Conservation (phyloP, 2,329 filamentous ascomycete species). For the Trichophaea hybrida region DNA sequence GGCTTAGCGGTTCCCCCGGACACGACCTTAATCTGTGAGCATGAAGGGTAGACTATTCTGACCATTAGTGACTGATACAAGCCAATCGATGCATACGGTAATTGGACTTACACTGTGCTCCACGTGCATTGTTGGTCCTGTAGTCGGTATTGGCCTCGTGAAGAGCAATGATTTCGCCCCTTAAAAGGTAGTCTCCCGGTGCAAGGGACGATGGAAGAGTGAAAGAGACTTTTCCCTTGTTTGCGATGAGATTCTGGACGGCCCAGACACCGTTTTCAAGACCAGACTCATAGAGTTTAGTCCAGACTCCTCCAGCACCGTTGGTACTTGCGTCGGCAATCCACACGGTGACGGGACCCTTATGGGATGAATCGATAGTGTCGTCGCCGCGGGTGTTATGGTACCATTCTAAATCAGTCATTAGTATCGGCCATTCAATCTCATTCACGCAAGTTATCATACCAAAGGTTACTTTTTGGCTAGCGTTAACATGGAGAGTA, state of each 20-base stretch:
- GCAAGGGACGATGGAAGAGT: constrained; percentile 32
- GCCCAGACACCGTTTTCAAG: constrained; percentile 31
- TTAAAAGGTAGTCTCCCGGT: constrained; percentile 34
- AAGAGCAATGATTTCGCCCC: constrained; percentile 35
- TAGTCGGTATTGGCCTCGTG: constrained; percentile 31
- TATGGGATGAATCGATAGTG: constrained; percentile 40
- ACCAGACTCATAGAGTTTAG: constrained; percentile 35
- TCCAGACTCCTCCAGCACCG: constrained; percentile 40
- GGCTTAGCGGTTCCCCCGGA: neutral
- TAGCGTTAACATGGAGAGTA: constrained; percentile 34
- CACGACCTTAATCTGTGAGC: neutral
- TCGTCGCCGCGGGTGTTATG: constrained; percentile 38
- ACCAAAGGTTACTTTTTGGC: constrained; percentile 33
- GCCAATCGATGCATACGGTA: too few species aligned
- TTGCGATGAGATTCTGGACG: constrained; percentile 32
- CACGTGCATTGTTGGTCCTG: constrained; percentile 23
- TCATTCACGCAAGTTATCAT: neutral
- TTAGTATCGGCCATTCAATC: neutral
- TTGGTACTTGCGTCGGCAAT: constrained; percentile 35
- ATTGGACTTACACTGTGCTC: constrained; percentile 29
- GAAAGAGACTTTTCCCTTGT: constrained; percentile 33
- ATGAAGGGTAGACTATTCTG: constrained; percentile 28
- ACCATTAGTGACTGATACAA: too few species aligned
- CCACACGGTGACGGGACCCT: constrained; percentile 42
- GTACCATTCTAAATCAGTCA: constrained; percentile 36